Evolutionary conservation across 2,329 filamentous ascomycete species (phyloP), one percentile per base, ranked within the genome.

Genomic region (Neopestalotiopsis sp.): DNA sequence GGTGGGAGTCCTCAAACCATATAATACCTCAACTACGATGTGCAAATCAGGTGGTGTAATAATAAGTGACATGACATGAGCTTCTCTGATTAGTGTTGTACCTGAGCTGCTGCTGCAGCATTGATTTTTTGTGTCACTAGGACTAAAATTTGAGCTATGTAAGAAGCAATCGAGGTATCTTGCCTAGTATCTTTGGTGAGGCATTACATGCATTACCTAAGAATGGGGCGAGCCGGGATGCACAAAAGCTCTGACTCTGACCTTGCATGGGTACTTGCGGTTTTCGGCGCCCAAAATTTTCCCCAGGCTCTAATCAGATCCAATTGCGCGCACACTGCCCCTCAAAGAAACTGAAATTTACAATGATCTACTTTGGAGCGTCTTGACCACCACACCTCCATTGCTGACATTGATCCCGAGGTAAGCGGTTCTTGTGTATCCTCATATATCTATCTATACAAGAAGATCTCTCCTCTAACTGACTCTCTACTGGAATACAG

Each of bases 221-320:
- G 14, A 24, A 24, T 12, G 30, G 24, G 32, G 30, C 59, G 57
- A 32, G 57, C 34, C 12, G 59, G 59, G 61, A 64, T 34, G 40
- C 20, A n/a, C 12, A 32, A 28, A 32, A 52, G 38, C n/a, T 64
- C 61, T 64, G 61, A 49, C 61, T 64, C 38, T 52, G 61, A 49
- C 40, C 34, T 13, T 20, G 40, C 61, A 64, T 64, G 61, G 61
- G 61, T 49, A 32, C 20, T 40, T 56, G 63, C 63, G 63, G 32
- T 66, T 66, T 38, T 66, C 63, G 63, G 63, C 63, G 63, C 32
- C 63, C 63, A 66, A 66, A 66, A 56, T 66, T 66, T 66, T 57
- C 61, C 61, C 63, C 42, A 58, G 52, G 42, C 63, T 38, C 30
- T 24, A 9, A 17, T 30, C 20, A 28, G 45, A n/a, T 52, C 45